Conservation (phyloP, 176 grass and related monocot genomes). For the Panicum miliaceum region DNA sequence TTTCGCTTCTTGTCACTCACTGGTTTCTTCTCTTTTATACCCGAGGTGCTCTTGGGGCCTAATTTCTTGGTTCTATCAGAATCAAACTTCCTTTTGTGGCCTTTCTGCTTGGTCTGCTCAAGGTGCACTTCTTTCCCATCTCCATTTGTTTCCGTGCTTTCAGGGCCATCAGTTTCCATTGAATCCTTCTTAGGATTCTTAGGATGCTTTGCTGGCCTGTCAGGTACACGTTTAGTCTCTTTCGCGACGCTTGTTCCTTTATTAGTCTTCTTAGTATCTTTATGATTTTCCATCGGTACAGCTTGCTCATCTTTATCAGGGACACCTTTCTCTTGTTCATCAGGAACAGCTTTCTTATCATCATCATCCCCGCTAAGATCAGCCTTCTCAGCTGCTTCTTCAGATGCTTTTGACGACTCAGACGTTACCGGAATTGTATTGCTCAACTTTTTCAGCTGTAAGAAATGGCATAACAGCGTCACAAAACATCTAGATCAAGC, state of each 20-base stretch:
- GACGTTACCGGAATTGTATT: conserved; percentile 62
- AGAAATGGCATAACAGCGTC: conserved; percentile 19
- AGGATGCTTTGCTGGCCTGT: conserved; percentile 39
- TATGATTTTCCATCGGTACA: conserved; percentile 33
- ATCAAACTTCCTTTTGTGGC: conserved; percentile 18
- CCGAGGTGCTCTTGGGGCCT: conserved; percentile 34
- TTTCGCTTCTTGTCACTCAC: conserved; percentile 37
- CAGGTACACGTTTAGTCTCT: conserved; percentile 16
- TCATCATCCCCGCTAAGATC: conserved; percentile 39
- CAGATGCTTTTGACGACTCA: conserved; percentile 46
- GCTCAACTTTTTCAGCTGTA: conserved; percentile 92
- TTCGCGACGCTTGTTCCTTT: not conserved
- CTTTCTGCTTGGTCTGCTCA: conserved; percentile 28
- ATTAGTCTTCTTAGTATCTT: conserved; percentile 48
- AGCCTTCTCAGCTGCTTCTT: conserved; percentile 46
- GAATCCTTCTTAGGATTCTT: conserved; percentile 38
- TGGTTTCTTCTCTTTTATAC: conserved; percentile 37
- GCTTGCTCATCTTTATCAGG: conserved; percentile 28
- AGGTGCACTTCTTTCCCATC: conserved; percentile 8
- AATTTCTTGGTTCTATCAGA: conserved; percentile 22
- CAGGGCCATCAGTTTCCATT: conserved; percentile 30
- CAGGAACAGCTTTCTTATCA: conserved; percentile 36
- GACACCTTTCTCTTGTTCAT: conserved; percentile 39
- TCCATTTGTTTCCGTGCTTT: conserved; percentile 7
- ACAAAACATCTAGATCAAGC: not conserved